These are phyloP conservation scores for Zychaea mexicana DNA, from an alignment of 371 early-diverging fungal species.

Conservation along the genomic window DNA sequence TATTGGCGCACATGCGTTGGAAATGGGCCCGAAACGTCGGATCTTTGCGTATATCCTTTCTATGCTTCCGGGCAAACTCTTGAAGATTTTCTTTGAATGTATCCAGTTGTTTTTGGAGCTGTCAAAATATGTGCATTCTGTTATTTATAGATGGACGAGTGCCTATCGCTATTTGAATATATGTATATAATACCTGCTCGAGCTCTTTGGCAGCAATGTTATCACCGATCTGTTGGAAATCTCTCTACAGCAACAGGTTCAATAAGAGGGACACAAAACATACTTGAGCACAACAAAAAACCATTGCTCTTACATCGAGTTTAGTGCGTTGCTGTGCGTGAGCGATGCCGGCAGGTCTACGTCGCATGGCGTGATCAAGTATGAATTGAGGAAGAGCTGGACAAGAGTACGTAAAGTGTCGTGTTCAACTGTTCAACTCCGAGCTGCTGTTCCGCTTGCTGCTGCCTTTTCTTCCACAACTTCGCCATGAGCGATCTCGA, in stretches of 20 bases:
- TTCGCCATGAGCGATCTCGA: constrained; percentile 12
- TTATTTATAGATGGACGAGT: neutral
- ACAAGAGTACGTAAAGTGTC: neutral
- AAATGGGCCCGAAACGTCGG: constrained; percentile 90
- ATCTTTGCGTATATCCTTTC: constrained; percentile 86
- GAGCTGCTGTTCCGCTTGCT: neutral
- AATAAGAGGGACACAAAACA: neutral
- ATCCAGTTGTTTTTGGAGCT: constrained; percentile 78
- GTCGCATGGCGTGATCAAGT: constrained; percentile 24
- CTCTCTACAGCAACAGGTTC: constrained; percentile 39
- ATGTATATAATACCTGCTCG: constrained; percentile 42
- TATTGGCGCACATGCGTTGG: constrained; percentile 89
- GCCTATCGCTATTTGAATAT: neutral
- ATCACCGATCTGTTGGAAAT: constrained; percentile 58
- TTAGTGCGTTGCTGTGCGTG: constrained; percentile 30
- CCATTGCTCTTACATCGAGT: constrained; percentile 24
- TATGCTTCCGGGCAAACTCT: constrained; percentile 84
- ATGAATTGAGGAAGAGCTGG: neutral
- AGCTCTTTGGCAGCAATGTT: constrained; percentile 58
- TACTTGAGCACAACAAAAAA: neutral
- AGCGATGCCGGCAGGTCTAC: constrained; percentile 42
- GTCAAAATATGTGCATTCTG: neutral
- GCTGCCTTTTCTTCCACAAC: neutral
- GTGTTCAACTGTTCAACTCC: neutral
- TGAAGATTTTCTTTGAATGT: constrained; percentile 82